Evolutionary conservation across 2,329 filamentous ascomycete genomes (phyloP).

Genomic region (Acarospora socialis): DNA sequence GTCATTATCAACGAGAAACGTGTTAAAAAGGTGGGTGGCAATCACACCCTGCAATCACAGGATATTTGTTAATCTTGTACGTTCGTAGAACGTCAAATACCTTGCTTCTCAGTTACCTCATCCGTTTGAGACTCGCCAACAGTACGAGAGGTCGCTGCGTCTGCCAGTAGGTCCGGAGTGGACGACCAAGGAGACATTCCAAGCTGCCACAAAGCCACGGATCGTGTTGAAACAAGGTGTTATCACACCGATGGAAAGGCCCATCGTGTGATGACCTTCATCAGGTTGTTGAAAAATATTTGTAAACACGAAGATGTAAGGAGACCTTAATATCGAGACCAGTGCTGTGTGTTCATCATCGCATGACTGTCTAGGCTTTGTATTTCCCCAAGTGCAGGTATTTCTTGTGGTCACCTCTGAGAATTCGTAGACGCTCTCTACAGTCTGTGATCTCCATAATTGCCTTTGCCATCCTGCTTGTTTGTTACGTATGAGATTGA

Average conservation of each 20-base stretch:
- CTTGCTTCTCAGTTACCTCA: constrained; percentile 72
- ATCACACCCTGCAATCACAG: constrained; percentile 3
- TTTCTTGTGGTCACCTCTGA: no score
- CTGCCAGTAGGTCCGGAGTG: constrained; percentile 87
- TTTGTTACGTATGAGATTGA: no score
- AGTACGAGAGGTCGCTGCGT: constrained; percentile 80
- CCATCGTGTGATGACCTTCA: constrained; percentile 39
- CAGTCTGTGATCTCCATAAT: no score
- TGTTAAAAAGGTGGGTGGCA: constrained; percentile 57
- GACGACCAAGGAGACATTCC: constrained; percentile 91
- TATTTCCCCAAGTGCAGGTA: no score
- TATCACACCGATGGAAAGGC: constrained; percentile 76
- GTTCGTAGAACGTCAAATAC: constrained; percentile 62
- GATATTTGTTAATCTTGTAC: constrained; percentile 8
- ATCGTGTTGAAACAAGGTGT: constrained; percentile 83
- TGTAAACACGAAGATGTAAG: no score
- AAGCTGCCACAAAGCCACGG: constrained; percentile 75
- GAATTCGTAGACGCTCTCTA: no score
- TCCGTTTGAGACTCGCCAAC: constrained; percentile 71
- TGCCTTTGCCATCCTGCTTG: no score
- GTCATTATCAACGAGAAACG: constrained; percentile 91
- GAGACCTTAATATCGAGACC: no score
- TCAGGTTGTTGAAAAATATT: no score
- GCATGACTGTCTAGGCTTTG: no score
- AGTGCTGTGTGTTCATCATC: no score